Percentiles rank a stretch among this genome's conserved stretches.
phyloP scores from a whole-genome alignment of 1,284 basidiomycete genomes.

The Moniliella sp. region DNA sequence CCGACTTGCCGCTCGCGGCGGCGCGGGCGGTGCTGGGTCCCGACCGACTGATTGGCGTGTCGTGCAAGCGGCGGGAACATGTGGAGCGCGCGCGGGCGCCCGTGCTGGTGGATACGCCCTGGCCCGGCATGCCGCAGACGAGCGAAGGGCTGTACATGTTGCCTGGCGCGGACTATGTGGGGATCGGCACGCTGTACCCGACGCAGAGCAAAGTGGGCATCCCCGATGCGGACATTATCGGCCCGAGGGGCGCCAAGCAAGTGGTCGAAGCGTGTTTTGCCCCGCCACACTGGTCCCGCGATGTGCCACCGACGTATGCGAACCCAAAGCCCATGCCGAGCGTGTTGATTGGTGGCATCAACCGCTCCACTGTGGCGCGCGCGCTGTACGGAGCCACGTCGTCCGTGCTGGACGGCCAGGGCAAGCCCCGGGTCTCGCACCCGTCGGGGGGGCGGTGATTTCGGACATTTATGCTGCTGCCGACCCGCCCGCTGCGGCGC shows the following conservation, averaged over 20 bases:
- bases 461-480: constrained; percentile 59
- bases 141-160: neutral
- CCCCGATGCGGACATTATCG: constrained; percentile 19
- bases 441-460: constrained; percentile 60
- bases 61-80: constrained; percentile 44
- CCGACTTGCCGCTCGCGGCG: constrained; percentile 54
- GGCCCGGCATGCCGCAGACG: too few relatives aligned
- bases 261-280: constrained; percentile 9
- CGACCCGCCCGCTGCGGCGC: constrained; percentile 45
- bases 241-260: constrained; percentile 8
- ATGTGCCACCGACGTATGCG: neutral
- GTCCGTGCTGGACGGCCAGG: too few relatives aligned
- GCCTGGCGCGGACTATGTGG: constrained; percentile 53
- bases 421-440: too few relatives aligned
- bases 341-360: constrained; percentile 28
- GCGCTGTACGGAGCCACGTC: constrained; percentile 16
- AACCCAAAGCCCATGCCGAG: constrained; percentile 13
- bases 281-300: constrained; percentile 5
- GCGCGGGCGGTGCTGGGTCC: constrained; percentile 46
- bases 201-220: constrained; percentile 33
- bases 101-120: neutral
- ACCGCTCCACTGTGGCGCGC: constrained; percentile 18
- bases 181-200: constrained; percentile 45
- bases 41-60: constrained; percentile 57
- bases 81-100: constrained; percentile 6